Evolutionary conservation across 805 yeast genomes (phyloP).

Genomic region (Wickerhamiella allomyrinae): DNA sequence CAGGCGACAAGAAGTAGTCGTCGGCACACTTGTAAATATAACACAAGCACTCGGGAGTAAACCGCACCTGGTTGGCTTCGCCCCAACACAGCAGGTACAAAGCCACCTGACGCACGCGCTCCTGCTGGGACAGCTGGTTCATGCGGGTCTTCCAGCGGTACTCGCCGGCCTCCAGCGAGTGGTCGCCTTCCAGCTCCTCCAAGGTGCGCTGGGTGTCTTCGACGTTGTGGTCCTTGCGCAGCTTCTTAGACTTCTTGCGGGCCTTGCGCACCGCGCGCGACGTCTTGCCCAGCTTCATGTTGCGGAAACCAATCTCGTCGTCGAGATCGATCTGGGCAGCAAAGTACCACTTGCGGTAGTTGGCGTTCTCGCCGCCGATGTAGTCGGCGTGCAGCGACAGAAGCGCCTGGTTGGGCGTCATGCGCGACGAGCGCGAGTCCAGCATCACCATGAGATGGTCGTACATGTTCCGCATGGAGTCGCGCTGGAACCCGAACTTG

Average conservation of each 20-base stretch:
- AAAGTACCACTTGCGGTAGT: slow-evolving; percentile 84
- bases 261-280: slow-evolving; percentile 34
- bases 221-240: slow-evolving; percentile 30
- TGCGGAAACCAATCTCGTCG: slow-evolving; percentile 44
- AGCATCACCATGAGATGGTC: slow-evolving; percentile 68
- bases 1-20: slow-evolving; percentile 78
- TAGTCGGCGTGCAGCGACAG: slow-evolving; percentile 74
- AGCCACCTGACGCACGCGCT: slow-evolving; percentile 52
- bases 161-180: slow-evolving; percentile 61
- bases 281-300: slow-evolving; percentile 40
- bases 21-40: slow-evolving; percentile 89
- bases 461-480: slow-evolving; percentile 62
- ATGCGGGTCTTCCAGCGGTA: slow-evolving; percentile 62
- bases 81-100: slow-evolving; percentile 59
- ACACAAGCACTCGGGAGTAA: slow-evolving; percentile 79
- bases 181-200: slow-evolving; percentile 55
- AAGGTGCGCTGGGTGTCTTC: slow-evolving; percentile 42
- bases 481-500: slow-evolving; percentile 74
- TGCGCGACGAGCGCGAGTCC: slow-evolving; percentile 77
- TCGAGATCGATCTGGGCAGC: slow-evolving; percentile 72
- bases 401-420: slow-evolving; percentile 57
- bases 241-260: slow-evolving; percentile 30
- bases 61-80: slow-evolving; percentile 76
- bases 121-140: slow-evolving; percentile 38
- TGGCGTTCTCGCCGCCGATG: slow-evolving; percentile 80